Evolutionary conservation across 2,329 filamentous ascomycete genomes (phyloP), one percentile per base, ranked within the genome.

Genomic region (Juglanconis sp.): DNA sequence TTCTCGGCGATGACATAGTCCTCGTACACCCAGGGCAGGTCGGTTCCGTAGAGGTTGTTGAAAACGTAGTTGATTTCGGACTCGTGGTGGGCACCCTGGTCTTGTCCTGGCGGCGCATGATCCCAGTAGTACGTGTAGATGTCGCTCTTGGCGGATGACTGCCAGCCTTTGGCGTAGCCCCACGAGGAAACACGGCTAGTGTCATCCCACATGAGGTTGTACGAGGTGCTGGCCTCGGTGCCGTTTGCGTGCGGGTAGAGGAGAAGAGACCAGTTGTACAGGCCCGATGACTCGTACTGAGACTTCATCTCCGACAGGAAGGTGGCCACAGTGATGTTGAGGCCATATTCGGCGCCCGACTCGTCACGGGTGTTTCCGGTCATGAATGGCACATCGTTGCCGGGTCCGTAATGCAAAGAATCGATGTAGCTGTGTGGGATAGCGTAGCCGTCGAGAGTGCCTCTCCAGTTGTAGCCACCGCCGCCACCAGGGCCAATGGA

Each of bases 11-110:
- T 52, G 13, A 30, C 32, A 32, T 50, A 57, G 32, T 57, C 54
- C 44, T 57, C 54, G 32, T 30, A 38, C 40, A 0, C 34, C 36
- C 7, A 17, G 44, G 24, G 24, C 24, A 24, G 24, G 24, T 24
- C 24, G 24, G 24, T 24, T 24, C 24, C 42, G 44, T 11, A 54
- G 30, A 76, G 65, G 46, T 71, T 70, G 60, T 75, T 74, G 30
- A 74, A 65, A 1, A 67, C 68, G 59, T 76, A 76, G 60, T 70
- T 70, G 55, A 76, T 72, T 66, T 76, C 74, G 1, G 71, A 70
- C 64, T 69, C 65, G 57, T 75, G 73, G 63, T 68, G 72, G 3
- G 74, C 73, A 4, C 74, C 74, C 54, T 65, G 64, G 48, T 56
- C 46, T 53, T 74, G 72, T 5, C 71, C 70, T 0, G 73, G 72